Evolutionary conservation across 2,329 filamentous ascomycete genomes (phyloP), one percentile per base, ranked within the genome.

Genomic region (Penicillium sp.): DNA sequence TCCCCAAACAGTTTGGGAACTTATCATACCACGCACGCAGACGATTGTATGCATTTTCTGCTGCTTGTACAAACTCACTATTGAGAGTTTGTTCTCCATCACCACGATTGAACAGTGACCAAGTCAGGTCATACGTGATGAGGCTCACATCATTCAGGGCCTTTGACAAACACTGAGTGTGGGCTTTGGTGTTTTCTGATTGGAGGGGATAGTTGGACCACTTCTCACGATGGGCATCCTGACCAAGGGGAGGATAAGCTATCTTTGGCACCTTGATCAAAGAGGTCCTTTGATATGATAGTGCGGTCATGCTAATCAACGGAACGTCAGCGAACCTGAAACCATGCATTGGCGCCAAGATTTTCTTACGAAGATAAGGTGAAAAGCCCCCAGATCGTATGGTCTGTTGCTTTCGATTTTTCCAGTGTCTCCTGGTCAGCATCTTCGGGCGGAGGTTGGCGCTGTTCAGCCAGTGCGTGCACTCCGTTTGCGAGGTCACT

Each of bases 321-420:
- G 13, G 22, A n/a, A 17, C 22, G 26, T 47, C 13, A 47, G 44
- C 13, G 7, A 2, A 24, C 2, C n/a, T 47, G 13, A 17, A 28
- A 13, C 22, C 22, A 17, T 24, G 44, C 44, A 9, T 26, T 24
- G 5, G 62, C 26, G 24, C 24, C 28, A 30, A n/a, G 17, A 4
- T 17, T 10, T 4, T 33, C 71, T 55, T 70, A 74, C 72, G 69
- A 68, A 3, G 67, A 58, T 42, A 72, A 53, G 37, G 70, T 72
- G 61, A 70, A 74, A 6, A 73, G 24, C 0, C 72, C 72, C 70
- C 71, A 74, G 17, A 65, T 58, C 1, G 66, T 63, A 12, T 61
- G 54, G 22, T 68, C 63, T 28, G 66, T 57, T 30, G 58, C 63
- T 49, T 51, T 63, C n/a, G 51, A 53, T 54, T 67, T 59, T 2